These are phyloP conservation scores for Thielaviopsis cerberus DNA, from an alignment of 2,329 filamentous ascomycete genomes.

Conservation along the genomic window DNA sequence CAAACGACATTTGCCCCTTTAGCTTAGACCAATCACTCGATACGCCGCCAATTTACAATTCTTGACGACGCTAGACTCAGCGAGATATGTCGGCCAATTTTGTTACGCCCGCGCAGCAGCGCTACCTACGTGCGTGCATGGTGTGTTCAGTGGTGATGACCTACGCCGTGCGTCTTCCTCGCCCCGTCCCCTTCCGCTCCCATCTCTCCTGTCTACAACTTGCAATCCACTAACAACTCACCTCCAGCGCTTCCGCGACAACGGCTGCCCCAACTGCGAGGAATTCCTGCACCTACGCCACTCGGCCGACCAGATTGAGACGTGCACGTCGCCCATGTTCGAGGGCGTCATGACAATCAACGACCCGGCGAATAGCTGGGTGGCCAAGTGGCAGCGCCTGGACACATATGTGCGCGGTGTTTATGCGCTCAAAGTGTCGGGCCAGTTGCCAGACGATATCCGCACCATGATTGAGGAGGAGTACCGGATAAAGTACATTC, in stretches of 20 bases:
- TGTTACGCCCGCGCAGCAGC: slow-evolving; percentile 56
- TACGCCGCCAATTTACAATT: no score
- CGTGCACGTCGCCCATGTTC: slow-evolving; percentile 90
- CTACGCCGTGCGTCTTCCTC: slow-evolving; percentile 37
- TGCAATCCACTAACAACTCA: slow-evolving; percentile 3
- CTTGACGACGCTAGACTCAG: background rate
- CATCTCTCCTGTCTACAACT: background rate
- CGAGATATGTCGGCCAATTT: slow-evolving; percentile 22
- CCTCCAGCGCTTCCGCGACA: slow-evolving; percentile 57
- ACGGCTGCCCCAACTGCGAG: slow-evolving; percentile 95
- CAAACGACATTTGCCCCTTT: no score
- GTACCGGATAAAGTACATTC: slow-evolving; percentile 45
- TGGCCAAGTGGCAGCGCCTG: slow-evolving; percentile 88
- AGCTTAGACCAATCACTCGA: no score
- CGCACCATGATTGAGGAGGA: slow-evolving; percentile 42
- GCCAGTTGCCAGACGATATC: slow-evolving; percentile 52
- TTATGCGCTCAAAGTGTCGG: slow-evolving; percentile 89
- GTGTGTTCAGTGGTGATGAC: slow-evolving; percentile 91
- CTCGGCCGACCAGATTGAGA: slow-evolving; percentile 63
- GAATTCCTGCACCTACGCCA: slow-evolving; percentile 69
- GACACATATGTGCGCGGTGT: slow-evolving; percentile 75
- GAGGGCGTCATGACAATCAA: slow-evolving; percentile 77
- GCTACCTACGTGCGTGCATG: slow-evolving; percentile 91
- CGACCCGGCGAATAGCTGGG: slow-evolving; percentile 74
- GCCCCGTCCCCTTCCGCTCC: slow-evolving; percentile 7